Evolutionary conservation across 495 filamentous ascomycete genomes (phyloP).

Genomic region (Trichoderma reesei): DNA sequence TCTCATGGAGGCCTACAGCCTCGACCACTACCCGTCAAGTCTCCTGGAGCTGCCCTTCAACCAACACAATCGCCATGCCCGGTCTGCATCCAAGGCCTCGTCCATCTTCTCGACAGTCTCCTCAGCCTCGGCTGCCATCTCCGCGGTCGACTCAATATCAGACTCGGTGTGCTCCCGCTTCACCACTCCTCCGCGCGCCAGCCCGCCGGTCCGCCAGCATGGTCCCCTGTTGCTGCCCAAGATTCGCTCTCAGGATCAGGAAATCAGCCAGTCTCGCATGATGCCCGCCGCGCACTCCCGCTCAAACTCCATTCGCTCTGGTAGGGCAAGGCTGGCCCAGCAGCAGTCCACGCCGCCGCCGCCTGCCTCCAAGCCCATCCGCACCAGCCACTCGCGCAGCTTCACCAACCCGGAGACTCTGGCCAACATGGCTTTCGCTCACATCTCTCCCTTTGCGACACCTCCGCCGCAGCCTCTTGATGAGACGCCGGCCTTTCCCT

Average conservation of each 20-base stretch:
- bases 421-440: constrained; percentile 39
- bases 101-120: constrained; percentile 40
- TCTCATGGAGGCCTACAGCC: constrained; percentile 1
- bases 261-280: constrained; percentile 40
- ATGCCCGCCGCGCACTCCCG: constrained; percentile 19
- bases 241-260: constrained; percentile 77
- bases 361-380: constrained; percentile 19
- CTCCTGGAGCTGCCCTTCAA: constrained; percentile 37
- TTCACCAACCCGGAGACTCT: constrained; percentile 55
- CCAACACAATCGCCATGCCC: constrained; percentile 32
- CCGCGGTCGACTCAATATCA: constrained; percentile 66
- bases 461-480: constrained; percentile 4
- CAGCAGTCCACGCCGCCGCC: constrained; percentile 6
- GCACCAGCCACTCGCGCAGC: constrained; percentile 46
- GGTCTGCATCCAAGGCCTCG: constrained; percentile 40
- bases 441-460: constrained; percentile 16
- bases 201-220: constrained; percentile 67
- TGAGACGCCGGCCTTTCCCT: constrained; percentile 27
- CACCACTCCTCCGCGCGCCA: constrained; percentile 55
- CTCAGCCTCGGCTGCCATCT: no score
- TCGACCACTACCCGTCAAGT: constrained; percentile 3
- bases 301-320: constrained; percentile 20
- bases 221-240: constrained; percentile 78
- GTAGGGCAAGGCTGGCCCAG: not conserved
- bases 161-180: constrained; percentile 54